Evolutionary conservation across 495 filamentous ascomycete species (phyloP), one percentile per base, ranked within the genome.

Genomic region (Talaromyces liani): DNA sequence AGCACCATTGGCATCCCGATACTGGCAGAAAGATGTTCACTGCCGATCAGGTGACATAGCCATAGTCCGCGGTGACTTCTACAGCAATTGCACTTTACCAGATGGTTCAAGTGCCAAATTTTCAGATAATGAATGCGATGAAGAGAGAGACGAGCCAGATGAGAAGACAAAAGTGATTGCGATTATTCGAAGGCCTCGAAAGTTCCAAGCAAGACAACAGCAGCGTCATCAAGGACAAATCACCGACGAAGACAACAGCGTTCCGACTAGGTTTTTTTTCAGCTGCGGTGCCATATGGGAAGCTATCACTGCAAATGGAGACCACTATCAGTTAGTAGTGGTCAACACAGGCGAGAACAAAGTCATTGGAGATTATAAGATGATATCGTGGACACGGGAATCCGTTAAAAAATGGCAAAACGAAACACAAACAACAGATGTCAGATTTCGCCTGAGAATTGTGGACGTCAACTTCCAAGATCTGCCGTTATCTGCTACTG

Each of bases 81-180:
- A 51, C 18, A 24, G 18, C 47, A 18, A 51, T 51, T 51, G 47
- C n/a, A 51, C 47, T 51, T 51, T 51, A 51, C 47, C 47, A 51
- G 47, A 51, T 24, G 47, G 47, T 51, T 51, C 47, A 51, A 51
- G 47, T 24, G 47, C 47, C 18, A 24, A 51, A 24, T 51, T 24
- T 24, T 51, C 18, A 20, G 47, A 51, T 8, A 3, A 51, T 51
- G 47, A 24, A 24, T 24, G 47, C 18, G 20, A 24, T 51, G 47
- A 51, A 51, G n/a, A n/a, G n/a, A n/a, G n/a, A n/a, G 47, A 51
- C 47, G 47, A 51, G 47, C 47, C 18, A 2, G 47, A 51, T 24
- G 47, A 51, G 47, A 51, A 51, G n/a, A 51, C 47, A 51, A 51
- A 51, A 51, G 47, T 51, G 47, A 51, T 51, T 51, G 47, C 47